phyloP scores from a whole-genome alignment of 2,329 filamentous ascomycete species.

The Ascocoryne sarcoides region DNA sequence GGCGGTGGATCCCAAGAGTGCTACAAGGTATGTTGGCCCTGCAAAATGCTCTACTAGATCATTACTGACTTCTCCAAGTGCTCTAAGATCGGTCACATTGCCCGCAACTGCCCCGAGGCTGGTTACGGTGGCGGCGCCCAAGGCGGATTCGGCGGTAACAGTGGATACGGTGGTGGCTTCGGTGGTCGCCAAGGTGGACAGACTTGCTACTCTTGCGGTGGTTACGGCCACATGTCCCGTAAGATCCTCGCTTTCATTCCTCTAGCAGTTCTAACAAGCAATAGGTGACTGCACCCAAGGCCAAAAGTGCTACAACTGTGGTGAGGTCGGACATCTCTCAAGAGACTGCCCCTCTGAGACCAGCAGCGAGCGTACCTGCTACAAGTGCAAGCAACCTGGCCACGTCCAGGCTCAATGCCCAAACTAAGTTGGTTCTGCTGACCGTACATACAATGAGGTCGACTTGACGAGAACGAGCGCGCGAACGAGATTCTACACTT shows the following conservation, averaged over 20 bases:
- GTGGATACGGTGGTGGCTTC: constrained; percentile 34
- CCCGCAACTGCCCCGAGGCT: constrained; percentile 74
- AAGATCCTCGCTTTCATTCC: constrained; percentile 28
- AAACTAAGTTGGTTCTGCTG: constrained; percentile 44
- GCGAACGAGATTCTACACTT: constrained; percentile 20
- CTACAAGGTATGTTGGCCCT: constrained; percentile 64
- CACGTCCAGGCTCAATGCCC: constrained; percentile 84
- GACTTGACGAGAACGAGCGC: constrained; percentile 11
- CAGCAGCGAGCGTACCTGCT: constrained; percentile 90
- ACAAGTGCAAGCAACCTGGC: constrained; percentile 72
- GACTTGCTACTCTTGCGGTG: constrained; percentile 98
- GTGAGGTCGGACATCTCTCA: constrained; percentile 68
- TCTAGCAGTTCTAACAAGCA: constrained; percentile 5
- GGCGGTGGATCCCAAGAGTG: constrained; percentile 57
- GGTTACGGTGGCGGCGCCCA: constrained; percentile 32
- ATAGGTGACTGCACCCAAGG: constrained; percentile 91
- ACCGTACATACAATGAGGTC: constrained; percentile 15
- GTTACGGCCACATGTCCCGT: constrained; percentile 93
- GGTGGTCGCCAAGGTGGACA: constrained; percentile 53
- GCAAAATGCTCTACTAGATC: background rate
- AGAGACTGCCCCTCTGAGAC: constrained; percentile 94
- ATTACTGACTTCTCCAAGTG: constrained; percentile 45
- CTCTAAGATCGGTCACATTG: constrained; percentile 92
- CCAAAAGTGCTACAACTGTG: constrained; percentile 99
- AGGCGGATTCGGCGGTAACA: constrained; percentile 30